phyloP scores from a whole-genome alignment of 345 rosid species.

The Bruguiera sexangula region DNA sequence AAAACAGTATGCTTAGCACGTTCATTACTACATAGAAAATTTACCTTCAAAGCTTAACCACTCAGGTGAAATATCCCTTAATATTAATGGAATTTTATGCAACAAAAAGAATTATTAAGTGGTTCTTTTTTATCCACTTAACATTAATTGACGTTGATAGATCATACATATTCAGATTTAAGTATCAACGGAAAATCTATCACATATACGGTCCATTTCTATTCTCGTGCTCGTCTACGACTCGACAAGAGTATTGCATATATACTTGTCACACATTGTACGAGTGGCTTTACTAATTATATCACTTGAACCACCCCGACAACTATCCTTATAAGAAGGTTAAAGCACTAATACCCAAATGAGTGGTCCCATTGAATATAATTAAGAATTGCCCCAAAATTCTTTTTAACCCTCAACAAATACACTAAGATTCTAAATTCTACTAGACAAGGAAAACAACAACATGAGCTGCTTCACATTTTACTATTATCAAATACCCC shows the following conservation, averaged over 20 bases:
- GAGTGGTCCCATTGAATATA: slow-evolving; percentile 24
- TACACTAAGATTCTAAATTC: slow-evolving; percentile 9
- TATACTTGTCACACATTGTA: too few species aligned
- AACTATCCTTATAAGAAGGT: slow-evolving; percentile 14
- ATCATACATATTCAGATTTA: too few species aligned
- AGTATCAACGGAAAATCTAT: too few species aligned
- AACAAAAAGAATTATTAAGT: too few species aligned
- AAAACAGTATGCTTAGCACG: too few species aligned
- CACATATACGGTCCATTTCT: background rate
- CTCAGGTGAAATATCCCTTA: too few species aligned
- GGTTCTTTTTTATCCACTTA: too few species aligned
- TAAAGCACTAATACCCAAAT: slow-evolving; percentile 10
- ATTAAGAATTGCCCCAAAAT: slow-evolving; percentile 14
- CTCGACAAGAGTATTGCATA: too few species aligned
- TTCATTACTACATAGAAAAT: too few species aligned
- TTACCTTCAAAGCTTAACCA: too few species aligned
- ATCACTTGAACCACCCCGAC: slow-evolving; percentile 23
- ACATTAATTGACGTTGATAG: too few species aligned
- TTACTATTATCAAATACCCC: slow-evolving; percentile 41
- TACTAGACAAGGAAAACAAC: slow-evolving; percentile 27
- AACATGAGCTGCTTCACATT: slow-evolving; percentile 26
- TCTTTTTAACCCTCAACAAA: slow-evolving; percentile 14
- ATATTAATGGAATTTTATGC: too few species aligned
- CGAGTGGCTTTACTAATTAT: slow-evolving; percentile 9
- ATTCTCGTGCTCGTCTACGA: background rate